phyloP scores from a whole-genome alignment of 768 basidiomycete species.

The Agrocybe chaxingu region DNA sequence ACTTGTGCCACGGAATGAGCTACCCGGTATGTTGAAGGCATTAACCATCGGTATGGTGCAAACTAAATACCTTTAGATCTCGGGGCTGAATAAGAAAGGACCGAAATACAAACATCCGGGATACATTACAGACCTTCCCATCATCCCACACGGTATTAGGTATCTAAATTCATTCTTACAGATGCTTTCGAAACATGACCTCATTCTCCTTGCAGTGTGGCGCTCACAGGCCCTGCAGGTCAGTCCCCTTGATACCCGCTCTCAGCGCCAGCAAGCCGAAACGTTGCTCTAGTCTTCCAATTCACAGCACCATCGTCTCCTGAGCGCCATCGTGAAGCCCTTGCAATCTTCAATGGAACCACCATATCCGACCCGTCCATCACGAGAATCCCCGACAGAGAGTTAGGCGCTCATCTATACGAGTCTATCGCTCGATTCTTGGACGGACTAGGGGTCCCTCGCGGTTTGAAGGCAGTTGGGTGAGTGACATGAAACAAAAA shows the following conservation, averaged over 20 bases:
- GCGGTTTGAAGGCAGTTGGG: conserved; percentile 82
- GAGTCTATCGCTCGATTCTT: conserved; percentile 90
- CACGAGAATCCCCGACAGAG: conserved; percentile 70
- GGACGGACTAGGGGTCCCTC: conserved; percentile 78
- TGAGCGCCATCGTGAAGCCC: conserved; percentile 83
- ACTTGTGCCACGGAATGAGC: conserved; percentile 87
- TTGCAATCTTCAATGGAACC: conserved; percentile 76
- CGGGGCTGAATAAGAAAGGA: conserved; percentile 91
- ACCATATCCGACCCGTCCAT: conserved; percentile 68
- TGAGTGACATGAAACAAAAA: conserved; percentile 18
- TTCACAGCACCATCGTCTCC: conserved; percentile 95
- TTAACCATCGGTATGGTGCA: background rate
- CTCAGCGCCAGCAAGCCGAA: background rate
- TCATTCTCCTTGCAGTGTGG: conserved; percentile 48
- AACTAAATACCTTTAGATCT: conserved; percentile 51
- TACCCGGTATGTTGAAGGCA: conserved; percentile 60
- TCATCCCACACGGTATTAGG: conserved; percentile 93
- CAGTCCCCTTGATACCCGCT: conserved; percentile 12
- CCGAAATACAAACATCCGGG: conserved; percentile 91
- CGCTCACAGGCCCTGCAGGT: conserved; percentile 86
- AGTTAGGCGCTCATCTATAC: conserved; percentile 73
- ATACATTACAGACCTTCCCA: conserved; percentile 80
- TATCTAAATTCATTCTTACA: conserved; percentile 19
- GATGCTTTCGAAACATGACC: background rate
- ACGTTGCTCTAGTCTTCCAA: conserved; percentile 64